These are phyloP conservation scores for Borovskyia barvae DNA, from an alignment of 208 protist species.

Conservation along the genomic window DNA sequence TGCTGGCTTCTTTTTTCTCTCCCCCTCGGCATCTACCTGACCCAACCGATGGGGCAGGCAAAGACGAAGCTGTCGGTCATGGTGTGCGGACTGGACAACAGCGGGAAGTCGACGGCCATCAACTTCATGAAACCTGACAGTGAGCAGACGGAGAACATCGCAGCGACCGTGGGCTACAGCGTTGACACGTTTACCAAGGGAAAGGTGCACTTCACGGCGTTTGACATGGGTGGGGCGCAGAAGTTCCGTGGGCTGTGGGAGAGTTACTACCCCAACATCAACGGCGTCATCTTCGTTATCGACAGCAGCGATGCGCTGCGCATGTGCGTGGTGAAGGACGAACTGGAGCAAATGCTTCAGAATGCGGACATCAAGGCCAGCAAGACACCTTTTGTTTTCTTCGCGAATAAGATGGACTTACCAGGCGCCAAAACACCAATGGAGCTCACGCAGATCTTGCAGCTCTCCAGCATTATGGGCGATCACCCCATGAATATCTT, in stretches of 20 bases:
- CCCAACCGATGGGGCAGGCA: constrained; percentile 62
- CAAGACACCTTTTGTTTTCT: constrained; percentile 78
- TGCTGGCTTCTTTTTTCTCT: not conserved
- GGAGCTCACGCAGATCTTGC: constrained; percentile 82
- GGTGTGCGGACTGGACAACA: constrained; percentile 88
- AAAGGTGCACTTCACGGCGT: constrained; percentile 96
- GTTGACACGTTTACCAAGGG: constrained; percentile 93
- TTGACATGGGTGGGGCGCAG: constrained; percentile 98
- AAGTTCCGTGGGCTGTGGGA: constrained; percentile 96
- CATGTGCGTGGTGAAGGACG: constrained; percentile 84
- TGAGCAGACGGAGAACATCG: constrained; percentile 90
- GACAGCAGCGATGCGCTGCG: constrained; percentile 90
- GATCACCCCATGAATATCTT: constrained; percentile 87
- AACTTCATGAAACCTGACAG: constrained; percentile 97
- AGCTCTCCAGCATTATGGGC: constrained; percentile 57
- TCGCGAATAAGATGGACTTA: constrained; percentile 93
- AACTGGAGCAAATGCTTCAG: constrained; percentile 74
- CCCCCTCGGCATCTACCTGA: not conserved
- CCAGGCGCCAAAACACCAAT: constrained; percentile 67
- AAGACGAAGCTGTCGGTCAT: constrained; percentile 86
- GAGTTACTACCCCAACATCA: constrained; percentile 96
- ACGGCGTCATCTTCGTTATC: constrained; percentile 94
- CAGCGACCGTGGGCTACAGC: constrained; percentile 96
- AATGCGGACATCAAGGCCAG: constrained; percentile 47
- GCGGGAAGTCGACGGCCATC: constrained; percentile 97